phyloP scores from a whole-genome alignment of 139 green algal species.

The Ostreobium quekettii region DNA sequence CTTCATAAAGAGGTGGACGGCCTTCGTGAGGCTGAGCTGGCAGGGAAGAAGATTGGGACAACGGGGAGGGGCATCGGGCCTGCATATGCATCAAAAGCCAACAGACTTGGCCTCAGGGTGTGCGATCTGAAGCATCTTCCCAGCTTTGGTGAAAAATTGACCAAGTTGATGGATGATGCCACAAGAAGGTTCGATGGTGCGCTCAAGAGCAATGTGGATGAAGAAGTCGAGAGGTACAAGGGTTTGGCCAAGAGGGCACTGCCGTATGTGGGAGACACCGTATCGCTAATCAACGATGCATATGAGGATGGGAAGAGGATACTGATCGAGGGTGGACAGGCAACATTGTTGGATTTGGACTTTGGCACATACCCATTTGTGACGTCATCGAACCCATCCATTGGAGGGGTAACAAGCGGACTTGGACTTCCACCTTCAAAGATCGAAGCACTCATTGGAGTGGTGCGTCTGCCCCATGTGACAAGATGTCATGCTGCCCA shows the following conservation, averaged over 20 bases:
- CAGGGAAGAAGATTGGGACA: slow-evolving; percentile 88
- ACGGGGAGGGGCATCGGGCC: slow-evolving; percentile 97
- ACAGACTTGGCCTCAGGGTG: slow-evolving; percentile 87
- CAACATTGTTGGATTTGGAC: slow-evolving; percentile 98
- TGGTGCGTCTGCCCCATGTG: slow-evolving; percentile 47
- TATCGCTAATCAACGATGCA: slow-evolving; percentile 50
- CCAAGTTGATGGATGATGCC: slow-evolving; percentile 41
- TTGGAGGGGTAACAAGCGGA: slow-evolving; percentile 87
- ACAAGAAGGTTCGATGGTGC: slow-evolving; percentile 22
- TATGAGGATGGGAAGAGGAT: slow-evolving; percentile 68
- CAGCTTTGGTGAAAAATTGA: slow-evolving; percentile 61
- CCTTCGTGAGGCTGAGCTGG: slow-evolving; percentile 82
- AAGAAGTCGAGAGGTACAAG: slow-evolving; percentile 71
- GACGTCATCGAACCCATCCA: slow-evolving; percentile 92
- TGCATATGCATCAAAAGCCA: slow-evolving; percentile 91
- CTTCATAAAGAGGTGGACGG: slow-evolving; percentile 97
- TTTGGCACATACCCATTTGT: slow-evolving; percentile 99
- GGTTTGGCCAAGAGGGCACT: slow-evolving; percentile 47
- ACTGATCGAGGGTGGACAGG: slow-evolving; percentile 96
- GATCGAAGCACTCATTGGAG: slow-evolving; percentile 83
- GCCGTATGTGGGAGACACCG: slow-evolving; percentile 83
- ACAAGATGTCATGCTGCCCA: not conserved
- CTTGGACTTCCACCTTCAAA: slow-evolving; percentile 86
- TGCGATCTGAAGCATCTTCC: slow-evolving; percentile 62
- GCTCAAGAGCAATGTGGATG: slow-evolving; percentile 78